Evolutionary conservation across 2,329 filamentous ascomycete genomes (phyloP), one percentile per base, ranked within the genome.

Genomic region (Tolypocladium sp.): DNA sequence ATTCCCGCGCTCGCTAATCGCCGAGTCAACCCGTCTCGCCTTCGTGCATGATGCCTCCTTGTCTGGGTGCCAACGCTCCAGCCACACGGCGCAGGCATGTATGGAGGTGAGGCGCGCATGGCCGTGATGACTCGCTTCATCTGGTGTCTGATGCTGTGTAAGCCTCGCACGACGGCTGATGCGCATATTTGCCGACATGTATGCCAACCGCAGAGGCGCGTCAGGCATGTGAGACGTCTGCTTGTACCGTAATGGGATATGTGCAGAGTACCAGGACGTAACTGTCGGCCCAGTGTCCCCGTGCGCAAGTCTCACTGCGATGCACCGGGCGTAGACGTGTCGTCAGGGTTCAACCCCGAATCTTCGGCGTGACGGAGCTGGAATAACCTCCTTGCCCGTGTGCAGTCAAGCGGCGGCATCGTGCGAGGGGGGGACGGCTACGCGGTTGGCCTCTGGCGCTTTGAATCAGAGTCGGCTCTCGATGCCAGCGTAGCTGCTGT

Each of bases 401-500:
- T 35, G 10, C 25, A 17, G 27, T 27, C 42, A 37, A 46, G 33
- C 9, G 35, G 49, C 15, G 5, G 22, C 38, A 30, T 53, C 38
- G 49, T 58, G 49, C 57, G 35, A 57, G 35, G 44, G 17, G 25
- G 5, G 46, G 20, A 22, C 46, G 46, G 27, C 46, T 12, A 20
- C 38, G 46, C 46, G 6, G 56, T 9, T 22, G 35, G 37, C 27
- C 15, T 38, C 25, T 15, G 49, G 38, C 38, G 37, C 38, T 41
- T 27, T 51, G 35, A 9, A 65, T 79, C 80, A 96, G 74, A 97
- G 76, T 65, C 90, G 85, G 73, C 89, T 92, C 75, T 96, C 91
- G 61, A 94, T 79, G 53, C 85, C 82, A 60, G 85, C 81, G 73
- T 85, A 80, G 59, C 76, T 83, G 66, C 86, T 82, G 68, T 91